These are phyloP conservation scores for Podospora sp. DNA, from an alignment of 495 filamentous ascomycete species.

Conservation along the genomic window DNA sequence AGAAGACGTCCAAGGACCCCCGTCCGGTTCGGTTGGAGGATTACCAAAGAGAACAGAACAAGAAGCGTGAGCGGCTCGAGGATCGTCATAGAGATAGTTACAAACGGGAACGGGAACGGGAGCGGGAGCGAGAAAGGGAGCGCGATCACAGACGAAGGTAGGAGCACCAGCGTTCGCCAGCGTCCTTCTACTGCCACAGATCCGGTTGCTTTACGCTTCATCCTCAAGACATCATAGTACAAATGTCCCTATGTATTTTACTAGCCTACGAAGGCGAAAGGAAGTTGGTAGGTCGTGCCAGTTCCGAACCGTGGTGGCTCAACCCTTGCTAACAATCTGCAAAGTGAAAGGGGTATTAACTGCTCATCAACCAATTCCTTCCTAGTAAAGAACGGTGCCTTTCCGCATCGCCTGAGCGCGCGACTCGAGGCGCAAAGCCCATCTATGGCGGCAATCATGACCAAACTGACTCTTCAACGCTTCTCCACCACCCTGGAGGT, in stretches of 20 bases:
- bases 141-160: constrained; percentile 40
- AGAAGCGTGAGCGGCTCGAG: constrained; percentile 44
- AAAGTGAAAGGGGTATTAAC: neutral
- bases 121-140: constrained; percentile 43
- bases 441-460: neutral
- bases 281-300: neutral
- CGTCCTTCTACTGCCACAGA: neutral
- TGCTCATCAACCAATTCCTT: neutral
- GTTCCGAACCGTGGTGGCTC: neutral
- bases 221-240: neutral
- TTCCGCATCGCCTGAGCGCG: neutral
- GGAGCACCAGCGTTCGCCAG: neutral
- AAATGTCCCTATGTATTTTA: neutral
- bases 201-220: neutral
- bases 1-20: constrained; percentile 33
- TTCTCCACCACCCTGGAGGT: neutral
- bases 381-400: neutral
- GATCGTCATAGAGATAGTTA: constrained; percentile 46
- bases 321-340: neutral
- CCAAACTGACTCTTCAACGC: neutral
- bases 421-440: neutral
- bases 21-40: constrained; percentile 48
- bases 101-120: constrained; percentile 51
- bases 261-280: constrained; percentile 2
- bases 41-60: constrained; percentile 46